These are phyloP conservation scores for Monotropa hypopitys DNA, from an alignment of 179 eudicot species.

Conservation along the genomic window DNA sequence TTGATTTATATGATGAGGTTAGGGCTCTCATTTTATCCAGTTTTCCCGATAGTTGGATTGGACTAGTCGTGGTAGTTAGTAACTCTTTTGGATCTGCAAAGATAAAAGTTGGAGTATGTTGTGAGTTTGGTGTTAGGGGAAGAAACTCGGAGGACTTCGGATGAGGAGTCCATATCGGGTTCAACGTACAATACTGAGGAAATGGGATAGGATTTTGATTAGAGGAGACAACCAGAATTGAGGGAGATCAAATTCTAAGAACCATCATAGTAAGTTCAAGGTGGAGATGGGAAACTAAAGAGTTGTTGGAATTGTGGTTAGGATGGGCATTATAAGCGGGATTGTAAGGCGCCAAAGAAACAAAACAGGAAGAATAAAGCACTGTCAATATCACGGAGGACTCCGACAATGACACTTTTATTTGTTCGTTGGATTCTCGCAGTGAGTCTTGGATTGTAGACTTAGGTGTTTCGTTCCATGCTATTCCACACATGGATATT, in stretches of 20 bases:
- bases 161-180: not conserved
- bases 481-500: not conserved
- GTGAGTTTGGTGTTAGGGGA: not conserved
- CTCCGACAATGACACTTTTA: no score
- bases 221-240: not conserved
- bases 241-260: no score
- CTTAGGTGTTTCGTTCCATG: not conserved
- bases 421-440: no score
- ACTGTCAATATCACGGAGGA: no score
- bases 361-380: no score
- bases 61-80: not conserved
- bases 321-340: no score
- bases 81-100: not conserved
- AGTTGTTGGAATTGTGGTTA: no score
- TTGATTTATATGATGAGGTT: conserved; percentile 8
- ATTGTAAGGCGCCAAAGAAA: no score
- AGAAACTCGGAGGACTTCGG: not conserved
- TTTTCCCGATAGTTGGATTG: not conserved
- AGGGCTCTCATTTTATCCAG: conserved; percentile 5
- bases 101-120: not conserved
- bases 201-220: not conserved
- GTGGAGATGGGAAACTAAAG: no score
- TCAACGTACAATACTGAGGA: not conserved
- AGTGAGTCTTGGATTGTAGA: no score
- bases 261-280: no score